Base-by-base conservation (phyloP, 1,139 yeast species). In the Geotrichum aggregatum region DNA sequence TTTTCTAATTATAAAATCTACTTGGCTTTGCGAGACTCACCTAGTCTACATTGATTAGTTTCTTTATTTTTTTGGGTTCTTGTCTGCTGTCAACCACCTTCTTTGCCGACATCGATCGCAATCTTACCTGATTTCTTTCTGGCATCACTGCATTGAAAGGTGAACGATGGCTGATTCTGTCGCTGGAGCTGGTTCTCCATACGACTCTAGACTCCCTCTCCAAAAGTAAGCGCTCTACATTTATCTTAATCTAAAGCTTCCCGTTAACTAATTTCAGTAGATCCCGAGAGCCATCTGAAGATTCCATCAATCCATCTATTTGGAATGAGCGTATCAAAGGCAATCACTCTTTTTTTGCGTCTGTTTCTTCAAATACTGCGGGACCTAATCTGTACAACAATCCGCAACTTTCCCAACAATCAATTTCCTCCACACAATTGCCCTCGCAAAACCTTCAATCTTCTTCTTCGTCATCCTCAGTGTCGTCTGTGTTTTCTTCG, bases 141-240 rank as follows among this genome's bases (percentile, higher is more conserved):
- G n/a, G n/a, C n/a, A n/a, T n/a, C n/a, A n/a, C n/a, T n/a, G n/a
- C n/a, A n/a, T n/a, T n/a, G n/a, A n/a, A n/a, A n/a, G n/a, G n/a
- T n/a, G n/a, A n/a, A 16, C 35, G 11, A 50, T 51, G 54, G n/a
- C 44, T 28, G 54, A 51, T 41, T 34, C 54, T 31, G 48, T 51
- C 44, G 39, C 43, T 51, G 54, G 54, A 51, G 54, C 54, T 51
- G 54, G 54, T 30, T 47, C 54, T 51, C 48, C 54, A 36, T 42
- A 40, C 35, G 54, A 51, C 54, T 22, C 49, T 19, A 35, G 48
- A 36, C 11, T 24, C 18, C 44, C 14, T 33, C 16, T 16, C 16
- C 50, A 40, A 47, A 40, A 45, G 50, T 47, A 26, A 33, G n/a
- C 14, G n/a, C n/a, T 24, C 24, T 4, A 10, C 24, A 22, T 6